Evolutionary conservation across 2,329 filamentous ascomycete genomes (phyloP), one percentile per base, ranked within the genome.

Genomic region (Epichloe uncinata): DNA sequence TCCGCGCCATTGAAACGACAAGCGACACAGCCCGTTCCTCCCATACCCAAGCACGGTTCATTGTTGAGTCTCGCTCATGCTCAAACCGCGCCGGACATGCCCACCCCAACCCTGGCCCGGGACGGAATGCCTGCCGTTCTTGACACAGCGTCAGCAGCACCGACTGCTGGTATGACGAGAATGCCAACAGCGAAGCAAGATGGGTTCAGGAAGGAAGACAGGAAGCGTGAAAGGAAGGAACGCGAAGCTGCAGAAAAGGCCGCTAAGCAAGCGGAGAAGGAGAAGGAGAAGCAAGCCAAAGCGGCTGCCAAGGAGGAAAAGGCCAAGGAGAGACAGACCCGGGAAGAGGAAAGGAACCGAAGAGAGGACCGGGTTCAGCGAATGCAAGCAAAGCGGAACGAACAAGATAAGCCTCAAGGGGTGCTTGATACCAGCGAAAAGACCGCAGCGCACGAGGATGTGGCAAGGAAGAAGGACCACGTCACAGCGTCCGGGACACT

Each of bases 221-320:
- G 77, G 61, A 75, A 74, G 55, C 78, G 78, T 34, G 80, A 79
- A 52, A 88, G 83, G 73, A 90, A 82, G 67, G 85, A 85, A 57
- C 73, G 71, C 0, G 78, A 73, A 57, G 63, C 70, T 61, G 56
- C 62, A 0, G 73, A 76, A 54, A 84, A 83, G 64, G 78, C 78
- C 26, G 72, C 73, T 58, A 78, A 73, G 57, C 69, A 72, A 47
- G 75, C 77, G 50, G 56, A 57, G 42, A 57, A 57, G 37, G 57
- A 59, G 9, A 57, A 54, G 42, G 59, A 57, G 34, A 73, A 72
- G 48, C 69, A 73, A 50, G 73, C 73, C 49, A 59, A 57, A 34
- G 56, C 59, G 16, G 57, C 60, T 4, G 58, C 73, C 49, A 59
- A 58, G 37, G 56, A 63, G 4, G 59, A 62, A 42, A 66, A 63